Conservation (phyloP, 1,284 basidiomycete genomes). For the Amylostereum areolatum region DNA sequence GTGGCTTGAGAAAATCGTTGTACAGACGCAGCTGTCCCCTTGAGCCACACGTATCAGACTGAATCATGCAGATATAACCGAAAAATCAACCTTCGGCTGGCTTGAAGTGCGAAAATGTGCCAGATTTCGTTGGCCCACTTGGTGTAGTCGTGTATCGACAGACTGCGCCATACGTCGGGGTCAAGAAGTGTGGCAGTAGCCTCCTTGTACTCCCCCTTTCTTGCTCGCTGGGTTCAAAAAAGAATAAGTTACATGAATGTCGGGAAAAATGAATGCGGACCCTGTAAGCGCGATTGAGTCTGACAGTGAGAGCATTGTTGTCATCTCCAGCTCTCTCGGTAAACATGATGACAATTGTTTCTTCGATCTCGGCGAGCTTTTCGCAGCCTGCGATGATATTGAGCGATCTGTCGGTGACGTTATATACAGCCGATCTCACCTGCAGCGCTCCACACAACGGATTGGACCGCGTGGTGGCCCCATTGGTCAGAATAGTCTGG, state of each 20-base stretch:
- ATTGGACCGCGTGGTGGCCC: slow-evolving; percentile 67
- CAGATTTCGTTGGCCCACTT: slow-evolving; percentile 71
- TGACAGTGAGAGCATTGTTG: slow-evolving; percentile 54
- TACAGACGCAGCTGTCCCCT: slow-evolving; percentile 62
- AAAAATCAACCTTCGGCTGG: slow-evolving; percentile 51
- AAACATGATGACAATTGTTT: slow-evolving; percentile 64
- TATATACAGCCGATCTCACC: slow-evolving; percentile 34
- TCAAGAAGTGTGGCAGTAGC: slow-evolving; percentile 60
- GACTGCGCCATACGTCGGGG: slow-evolving; percentile 62
- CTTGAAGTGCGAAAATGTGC: slow-evolving; percentile 64
- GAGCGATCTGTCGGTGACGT: neutral
- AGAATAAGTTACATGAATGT: neutral
- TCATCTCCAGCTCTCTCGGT: slow-evolving; percentile 50
- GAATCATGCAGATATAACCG: neutral
- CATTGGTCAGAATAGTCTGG: slow-evolving; percentile 57
- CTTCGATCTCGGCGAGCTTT: slow-evolving; percentile 57
- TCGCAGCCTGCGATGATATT: slow-evolving; percentile 48
- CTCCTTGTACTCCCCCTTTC: slow-evolving; percentile 60
- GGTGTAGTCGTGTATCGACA: slow-evolving; percentile 56
- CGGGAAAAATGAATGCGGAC: slow-evolving; percentile 28
- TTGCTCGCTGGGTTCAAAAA: slow-evolving; percentile 42
- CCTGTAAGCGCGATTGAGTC: slow-evolving; percentile 58
- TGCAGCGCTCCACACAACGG: slow-evolving; percentile 61
- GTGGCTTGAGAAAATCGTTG: slow-evolving; percentile 56
- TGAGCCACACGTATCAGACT: neutral